Conservation (phyloP, 176 grass and related monocot genomes). For the Zea mays region Zm-B73-REFERENCE-NAM-5.0 NC_050098.1:223228001-223228500, state of each 20-base stretch:
- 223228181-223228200: conserved; percentile 45
- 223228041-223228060: conserved; percentile 97
- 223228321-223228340: conserved; percentile 89
- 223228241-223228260: conserved; percentile 28
- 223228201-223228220: conserved; percentile 13
- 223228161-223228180: conserved; percentile 89
- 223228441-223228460: background rate
- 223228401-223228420: conserved; percentile 43
- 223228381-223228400: conserved; percentile 69
- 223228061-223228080: conserved; percentile 97
- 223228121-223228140: conserved; percentile 97
- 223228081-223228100: conserved; percentile 94
- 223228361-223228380: conserved; percentile 99
- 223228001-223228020: conserved; percentile 80
- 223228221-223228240: background rate
- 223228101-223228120: conserved; percentile 96
- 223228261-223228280: conserved; percentile 92
- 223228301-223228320: conserved; percentile 99
- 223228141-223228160: conserved; percentile 97
- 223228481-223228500: background rate
- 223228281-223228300: conserved; percentile 99
- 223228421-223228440: conserved; percentile 22
- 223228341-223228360: conserved; percentile 94
- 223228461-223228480: background rate
- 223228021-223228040: conserved; percentile 90